Evolutionary conservation across 768 basidiomycete genomes (phyloP).

Genomic region (Lactarius hatsudake): DNA sequence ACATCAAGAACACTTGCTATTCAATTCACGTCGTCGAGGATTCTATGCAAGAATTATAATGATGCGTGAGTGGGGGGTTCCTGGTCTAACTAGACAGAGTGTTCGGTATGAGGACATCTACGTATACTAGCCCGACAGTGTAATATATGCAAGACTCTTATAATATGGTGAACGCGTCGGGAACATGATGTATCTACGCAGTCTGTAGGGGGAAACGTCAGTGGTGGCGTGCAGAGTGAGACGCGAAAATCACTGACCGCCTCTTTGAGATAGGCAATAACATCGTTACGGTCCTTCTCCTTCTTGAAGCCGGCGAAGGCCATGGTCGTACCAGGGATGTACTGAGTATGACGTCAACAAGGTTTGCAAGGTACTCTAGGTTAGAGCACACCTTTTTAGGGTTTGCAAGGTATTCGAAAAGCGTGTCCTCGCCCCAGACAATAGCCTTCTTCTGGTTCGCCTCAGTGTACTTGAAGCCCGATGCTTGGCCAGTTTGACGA

Average conservation of each 20-base stretch:
- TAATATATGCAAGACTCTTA: constrained; percentile 28
- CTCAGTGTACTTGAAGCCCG: constrained; percentile 87
- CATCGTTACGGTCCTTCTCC: constrained; percentile 95
- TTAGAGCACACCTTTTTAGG: constrained; percentile 80
- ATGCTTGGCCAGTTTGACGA: constrained; percentile 81
- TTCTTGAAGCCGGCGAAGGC: constrained; percentile 99
- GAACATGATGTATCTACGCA: constrained; percentile 29
- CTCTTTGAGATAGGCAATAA: constrained; percentile 81
- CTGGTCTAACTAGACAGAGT: constrained; percentile 7
- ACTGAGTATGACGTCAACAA: constrained; percentile 42
- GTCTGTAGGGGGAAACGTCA: constrained; percentile 25
- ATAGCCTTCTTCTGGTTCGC: constrained; percentile 96
- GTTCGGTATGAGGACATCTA: constrained; percentile 34
- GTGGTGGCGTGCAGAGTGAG: neutral
- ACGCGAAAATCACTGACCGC: constrained; percentile 45
- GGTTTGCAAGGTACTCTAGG: neutral
- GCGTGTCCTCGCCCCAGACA: constrained; percentile 79
- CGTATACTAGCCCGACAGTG: constrained; percentile 34
- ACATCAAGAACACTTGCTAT: neutral
- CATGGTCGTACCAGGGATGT: constrained; percentile 98
- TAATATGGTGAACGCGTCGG: constrained; percentile 24
- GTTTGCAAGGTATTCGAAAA: constrained; percentile 95
- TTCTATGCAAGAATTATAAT: constrained; percentile 10
- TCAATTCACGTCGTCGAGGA: neutral
- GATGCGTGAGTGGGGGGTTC: constrained; percentile 14